Evolutionary conservation across 768 basidiomycete species (phyloP), one percentile per base, ranked within the genome.

Genomic region (Naganishia kalamii): DNA sequence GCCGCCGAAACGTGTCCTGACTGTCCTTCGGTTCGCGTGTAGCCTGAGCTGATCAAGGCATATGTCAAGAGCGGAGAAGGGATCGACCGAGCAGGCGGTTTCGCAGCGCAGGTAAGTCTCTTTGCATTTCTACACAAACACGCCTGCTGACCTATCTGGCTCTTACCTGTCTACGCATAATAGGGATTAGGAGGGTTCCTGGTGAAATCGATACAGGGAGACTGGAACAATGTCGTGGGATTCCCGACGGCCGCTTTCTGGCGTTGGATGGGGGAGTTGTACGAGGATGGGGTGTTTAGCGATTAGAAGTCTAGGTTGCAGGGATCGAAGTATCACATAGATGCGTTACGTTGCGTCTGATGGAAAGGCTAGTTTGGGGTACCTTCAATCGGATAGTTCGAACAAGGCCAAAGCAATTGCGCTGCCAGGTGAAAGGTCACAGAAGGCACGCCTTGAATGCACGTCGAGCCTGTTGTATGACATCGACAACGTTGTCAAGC

Each of bases 51-150:
- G 23, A 76, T 92, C 10, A 72, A 87, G 67, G 88, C 90, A 10
- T 97, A 97, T 70, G 90, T 85, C 21, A 86, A 90, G 37, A 87
- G 83, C 61, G 88, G 86, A 6, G 92, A 96, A 79, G 92, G 92
- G 0, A 74, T 86, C 44, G 88, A 92, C 72, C 83, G 91, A 21
- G 93, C 94, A 0, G 94, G 94, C 3, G 94, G 94, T 0, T 98
- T 97, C 75, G 92, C 91, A 1, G 85, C 92, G 43, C 94, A 97
- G 82, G 91, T 90, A 68, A 50, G 81, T 71, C 6, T 52, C 8
- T 47, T 60, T n/a, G 12, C 19, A 48, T 59, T 51, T 23, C 1
- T 23, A 7, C n/a, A 47, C 30, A 13, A 10, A 30, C 1, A 46
- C n/a, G n/a, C 15, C 21, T 32, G 10, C 47, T 49, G 1, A 17